Percentiles rank a stretch among this genome's conserved stretches.
These are phyloP conservation scores for Blastocystis hominis DNA, from an alignment of 352 stramenopile species.

Conservation along the genomic window DNA sequence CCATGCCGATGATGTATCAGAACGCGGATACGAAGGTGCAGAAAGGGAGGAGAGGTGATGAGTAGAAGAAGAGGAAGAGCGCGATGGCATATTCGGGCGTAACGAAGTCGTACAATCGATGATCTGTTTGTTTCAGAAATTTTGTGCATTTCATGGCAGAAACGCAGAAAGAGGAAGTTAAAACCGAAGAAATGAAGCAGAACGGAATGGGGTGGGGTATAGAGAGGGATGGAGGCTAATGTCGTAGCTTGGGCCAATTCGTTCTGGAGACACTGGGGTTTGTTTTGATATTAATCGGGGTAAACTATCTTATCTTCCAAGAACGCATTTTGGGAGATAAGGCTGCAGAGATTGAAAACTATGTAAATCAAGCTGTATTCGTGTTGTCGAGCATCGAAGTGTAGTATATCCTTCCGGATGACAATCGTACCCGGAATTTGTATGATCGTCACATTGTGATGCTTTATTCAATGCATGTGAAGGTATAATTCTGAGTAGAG, in stretches of 20 bases:
- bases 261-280: conserved; percentile 9
- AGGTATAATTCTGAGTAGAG: neutral
- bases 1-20: neutral
- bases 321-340: conserved; percentile 10
- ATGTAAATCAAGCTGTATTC: conserved; percentile 39
- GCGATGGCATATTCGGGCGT: neutral
- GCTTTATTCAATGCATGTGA: conserved; percentile 31
- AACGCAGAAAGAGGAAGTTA: neutral
- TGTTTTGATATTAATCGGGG: conserved; percentile 15
- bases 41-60: neutral
- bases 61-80: conserved; percentile 3
- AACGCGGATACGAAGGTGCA: neutral
- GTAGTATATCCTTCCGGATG: conserved; percentile 35
- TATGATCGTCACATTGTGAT: conserved; percentile 52
- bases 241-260: neutral
- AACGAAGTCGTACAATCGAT: conserved; percentile 1
- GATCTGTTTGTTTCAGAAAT: neutral
- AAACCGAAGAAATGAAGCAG: neutral
- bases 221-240: neutral
- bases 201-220: neutral
- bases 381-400: neutral
- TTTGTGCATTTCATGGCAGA: neutral
- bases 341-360: conserved; percentile 1
- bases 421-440: neutral
- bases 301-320: conserved; percentile 49